Evolutionary conservation across 139 green algal species (phyloP).

Genomic region (Chlorella sp.): DNA sequence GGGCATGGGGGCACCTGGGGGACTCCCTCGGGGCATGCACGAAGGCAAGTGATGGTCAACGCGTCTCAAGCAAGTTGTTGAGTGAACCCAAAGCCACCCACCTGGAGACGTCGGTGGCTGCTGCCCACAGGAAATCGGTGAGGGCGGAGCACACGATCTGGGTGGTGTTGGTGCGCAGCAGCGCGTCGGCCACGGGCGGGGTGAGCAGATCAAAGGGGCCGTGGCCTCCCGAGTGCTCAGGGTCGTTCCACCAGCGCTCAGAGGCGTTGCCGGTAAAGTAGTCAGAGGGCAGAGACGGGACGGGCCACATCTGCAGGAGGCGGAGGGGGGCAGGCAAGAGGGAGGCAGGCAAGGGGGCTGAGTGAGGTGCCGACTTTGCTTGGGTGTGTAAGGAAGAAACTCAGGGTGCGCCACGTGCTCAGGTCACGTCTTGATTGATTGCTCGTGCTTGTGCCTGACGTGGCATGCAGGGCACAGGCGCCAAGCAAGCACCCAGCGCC

Average conservation of each 20-base stretch:
- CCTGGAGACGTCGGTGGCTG: background rate
- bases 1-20: background rate
- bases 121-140: background rate
- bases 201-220: constrained; percentile 22
- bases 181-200: background rate
- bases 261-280: background rate
- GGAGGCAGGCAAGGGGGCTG: background rate
- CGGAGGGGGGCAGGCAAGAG: background rate
- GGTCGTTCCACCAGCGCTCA: background rate
- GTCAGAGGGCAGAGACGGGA: background rate
- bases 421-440: background rate
- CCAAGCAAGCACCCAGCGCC: background rate
- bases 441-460: background rate
- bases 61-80: background rate
- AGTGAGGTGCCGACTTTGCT: background rate
- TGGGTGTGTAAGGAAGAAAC: background rate
- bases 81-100: background rate
- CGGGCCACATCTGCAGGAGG: background rate
- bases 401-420: background rate
- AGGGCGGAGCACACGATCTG: background rate
- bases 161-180: background rate
- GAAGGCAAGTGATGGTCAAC: background rate
- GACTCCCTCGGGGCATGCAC: no score
- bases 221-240: background rate
- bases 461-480: background rate